phyloP scores from a whole-genome alignment of 805 yeast genomes.

The Spathaspora gorwiae region DNA sequence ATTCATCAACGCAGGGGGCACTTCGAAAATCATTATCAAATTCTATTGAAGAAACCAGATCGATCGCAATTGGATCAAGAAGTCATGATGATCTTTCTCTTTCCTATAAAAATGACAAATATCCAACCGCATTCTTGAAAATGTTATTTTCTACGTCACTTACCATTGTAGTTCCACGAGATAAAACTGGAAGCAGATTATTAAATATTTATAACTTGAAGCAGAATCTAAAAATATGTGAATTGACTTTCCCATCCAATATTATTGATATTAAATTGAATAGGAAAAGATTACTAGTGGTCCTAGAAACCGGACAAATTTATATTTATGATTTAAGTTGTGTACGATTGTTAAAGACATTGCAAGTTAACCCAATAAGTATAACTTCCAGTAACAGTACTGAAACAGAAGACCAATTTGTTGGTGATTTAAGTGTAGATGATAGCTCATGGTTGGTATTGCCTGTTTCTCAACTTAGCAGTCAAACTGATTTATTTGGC shows the following conservation, averaged over 20 bases:
- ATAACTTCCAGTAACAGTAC: slow-evolving; percentile 1
- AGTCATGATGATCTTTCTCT: neutral
- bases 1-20: slow-evolving; percentile 17
- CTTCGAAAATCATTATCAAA: slow-evolving; percentile 11
- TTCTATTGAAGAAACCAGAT: slow-evolving; percentile 5
- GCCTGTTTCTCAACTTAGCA: slow-evolving; percentile 26
- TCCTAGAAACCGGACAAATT: slow-evolving; percentile 69
- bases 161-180: slow-evolving; percentile 36
- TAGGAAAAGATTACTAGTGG: slow-evolving; percentile 74
- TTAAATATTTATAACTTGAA: slow-evolving; percentile 37
- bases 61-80: neutral
- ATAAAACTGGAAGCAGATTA: slow-evolving; percentile 22
- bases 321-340: slow-evolving; percentile 87
- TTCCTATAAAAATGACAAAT: slow-evolving; percentile 4
- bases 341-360: slow-evolving; percentile 62
- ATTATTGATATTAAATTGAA: slow-evolving; percentile 73
- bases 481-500: slow-evolving; percentile 28
- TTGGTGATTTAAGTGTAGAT: slow-evolving; percentile 35
- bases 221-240: slow-evolving; percentile 62
- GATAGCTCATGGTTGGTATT: slow-evolving; percentile 31
- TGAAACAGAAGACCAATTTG: slow-evolving; percentile 11
- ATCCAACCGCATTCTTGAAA: slow-evolving; percentile 29
- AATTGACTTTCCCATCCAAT: slow-evolving; percentile 75
- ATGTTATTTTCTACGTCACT: slow-evolving; percentile 41
- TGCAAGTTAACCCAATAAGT: slow-evolving; percentile 20